Evolutionary conservation across 768 basidiomycete genomes (phyloP).

Genomic region (Amyloporia xantha): DNA sequence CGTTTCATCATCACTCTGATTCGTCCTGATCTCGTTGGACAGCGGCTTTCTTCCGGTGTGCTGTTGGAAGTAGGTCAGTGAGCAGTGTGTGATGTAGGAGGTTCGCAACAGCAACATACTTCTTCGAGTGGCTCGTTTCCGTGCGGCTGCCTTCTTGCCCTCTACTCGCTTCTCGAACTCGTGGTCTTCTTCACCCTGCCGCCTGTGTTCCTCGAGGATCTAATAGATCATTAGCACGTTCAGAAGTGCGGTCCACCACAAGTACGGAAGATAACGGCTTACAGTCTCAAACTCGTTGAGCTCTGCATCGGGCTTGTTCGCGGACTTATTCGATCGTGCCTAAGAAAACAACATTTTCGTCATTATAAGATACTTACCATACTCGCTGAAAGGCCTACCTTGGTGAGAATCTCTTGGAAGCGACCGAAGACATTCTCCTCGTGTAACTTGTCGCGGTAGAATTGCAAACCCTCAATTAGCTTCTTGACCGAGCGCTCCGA

Average conservation of each 20-base stretch:
- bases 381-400: conserved; percentile 42
- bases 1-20: background rate
- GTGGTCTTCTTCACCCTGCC: conserved; percentile 88
- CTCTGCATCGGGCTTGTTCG: conserved; percentile 89
- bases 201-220: conserved; percentile 79
- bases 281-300: conserved; percentile 92
- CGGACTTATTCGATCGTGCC: conserved; percentile 87
- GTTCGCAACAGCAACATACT: conserved; percentile 31
- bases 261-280: conserved; percentile 9
- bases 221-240: too few relatives aligned
- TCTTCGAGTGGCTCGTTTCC: conserved; percentile 54
- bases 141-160: conserved; percentile 76
- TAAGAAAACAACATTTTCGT: conserved; percentile 21
- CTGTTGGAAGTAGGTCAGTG: background rate
- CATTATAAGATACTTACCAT: background rate
- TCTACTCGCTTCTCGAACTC: conserved; percentile 83
- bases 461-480: conserved; percentile 84
- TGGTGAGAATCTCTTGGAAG: conserved; percentile 87
- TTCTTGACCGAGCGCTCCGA: conserved; percentile 96
- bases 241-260: background rate
- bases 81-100: background rate
- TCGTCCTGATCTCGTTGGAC: conserved; percentile 8
- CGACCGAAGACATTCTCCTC: conserved; percentile 73
- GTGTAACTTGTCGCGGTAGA: conserved; percentile 95
- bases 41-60: conserved; percentile 11